Conservation (phyloP, 2,329 filamentous ascomycete species). For the Fusarium setosum region DNA sequence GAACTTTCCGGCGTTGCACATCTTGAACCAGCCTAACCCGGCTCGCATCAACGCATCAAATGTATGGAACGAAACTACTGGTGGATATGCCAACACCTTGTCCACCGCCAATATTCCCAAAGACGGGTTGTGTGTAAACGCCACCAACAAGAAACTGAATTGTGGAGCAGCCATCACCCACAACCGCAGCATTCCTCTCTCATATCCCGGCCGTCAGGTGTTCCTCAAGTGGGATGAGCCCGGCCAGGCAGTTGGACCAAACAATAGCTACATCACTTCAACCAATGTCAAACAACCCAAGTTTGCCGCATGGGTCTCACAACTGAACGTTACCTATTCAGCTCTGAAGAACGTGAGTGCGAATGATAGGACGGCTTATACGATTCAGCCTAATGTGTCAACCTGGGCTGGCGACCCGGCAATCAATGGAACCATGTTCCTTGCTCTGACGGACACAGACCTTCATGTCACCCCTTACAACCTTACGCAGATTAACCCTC, state of each 20-base stretch:
- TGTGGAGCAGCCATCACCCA: constrained; percentile 74
- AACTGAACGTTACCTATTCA: constrained; percentile 81
- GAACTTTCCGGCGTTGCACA: constrained; percentile 79
- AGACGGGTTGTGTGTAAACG: constrained; percentile 67
- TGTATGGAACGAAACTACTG: constrained; percentile 72
- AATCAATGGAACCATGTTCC: constrained; percentile 83
- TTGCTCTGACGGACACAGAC: constrained; percentile 78
- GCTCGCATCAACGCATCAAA: constrained; percentile 73
- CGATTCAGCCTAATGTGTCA: constrained; percentile 77
- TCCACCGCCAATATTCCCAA: constrained; percentile 56
- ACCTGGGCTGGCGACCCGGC: constrained; percentile 76
- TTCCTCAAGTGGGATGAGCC: constrained; percentile 79
- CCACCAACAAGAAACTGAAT: constrained; percentile 63
- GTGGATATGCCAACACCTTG: constrained; percentile 67
- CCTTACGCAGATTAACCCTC: constrained; percentile 77
- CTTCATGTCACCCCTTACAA: constrained; percentile 82
- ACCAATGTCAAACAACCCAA: constrained; percentile 68
- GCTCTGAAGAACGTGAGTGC: constrained; percentile 63
- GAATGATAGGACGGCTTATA: constrained; percentile 66
- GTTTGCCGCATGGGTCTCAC: constrained; percentile 81
- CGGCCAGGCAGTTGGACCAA: constrained; percentile 77
- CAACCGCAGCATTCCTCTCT: constrained; percentile 78
- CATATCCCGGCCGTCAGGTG: constrained; percentile 79
- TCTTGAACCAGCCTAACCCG: constrained; percentile 83
- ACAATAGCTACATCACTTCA: constrained; percentile 82